A percentile compares a stretch with the other conserved stretches of the same genome.
Conservation (phyloP, 495 filamentous ascomycete species). For the Durotheca rogersii region DNA sequence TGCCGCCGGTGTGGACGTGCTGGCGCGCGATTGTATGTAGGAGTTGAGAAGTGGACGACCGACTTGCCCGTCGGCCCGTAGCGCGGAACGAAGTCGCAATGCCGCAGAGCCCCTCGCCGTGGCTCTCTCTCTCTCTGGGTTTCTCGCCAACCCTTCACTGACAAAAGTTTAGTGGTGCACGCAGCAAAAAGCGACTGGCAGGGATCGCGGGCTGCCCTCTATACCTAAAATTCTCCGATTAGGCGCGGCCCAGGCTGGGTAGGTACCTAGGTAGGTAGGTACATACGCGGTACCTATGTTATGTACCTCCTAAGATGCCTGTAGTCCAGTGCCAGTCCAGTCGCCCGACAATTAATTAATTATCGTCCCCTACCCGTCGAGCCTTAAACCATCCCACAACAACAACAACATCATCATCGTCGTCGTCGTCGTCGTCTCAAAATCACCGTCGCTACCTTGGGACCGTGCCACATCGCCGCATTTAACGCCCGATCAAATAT, state of each 20-base stretch:
- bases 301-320: no score
- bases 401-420: constrained; percentile 3
- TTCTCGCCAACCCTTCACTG: constrained; percentile 14
- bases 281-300: no score
- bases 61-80: constrained; percentile 2
- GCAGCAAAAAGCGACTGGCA: constrained; percentile 11
- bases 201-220: constrained; percentile 1
- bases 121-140: background rate
- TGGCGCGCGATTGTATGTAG: background rate
- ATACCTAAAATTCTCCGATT: constrained; percentile 31
- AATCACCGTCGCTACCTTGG: no score
- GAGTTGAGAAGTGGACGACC: constrained; percentile 3
- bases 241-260: no score
- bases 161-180: background rate
- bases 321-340: no score
- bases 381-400: constrained; percentile 4
- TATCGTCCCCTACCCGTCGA: no score
- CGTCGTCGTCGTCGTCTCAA: no score
- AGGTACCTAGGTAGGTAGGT: no score
- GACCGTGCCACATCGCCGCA: no score
- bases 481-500: no score
- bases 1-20: constrained; percentile 2
- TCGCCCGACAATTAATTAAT: no score
- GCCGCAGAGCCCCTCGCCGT: constrained; percentile 3
- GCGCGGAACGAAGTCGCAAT: constrained; percentile 10